Evolutionary conservation across 2,329 filamentous ascomycete genomes (phyloP).

Genomic region (Colletotrichum tropicale): DNA sequence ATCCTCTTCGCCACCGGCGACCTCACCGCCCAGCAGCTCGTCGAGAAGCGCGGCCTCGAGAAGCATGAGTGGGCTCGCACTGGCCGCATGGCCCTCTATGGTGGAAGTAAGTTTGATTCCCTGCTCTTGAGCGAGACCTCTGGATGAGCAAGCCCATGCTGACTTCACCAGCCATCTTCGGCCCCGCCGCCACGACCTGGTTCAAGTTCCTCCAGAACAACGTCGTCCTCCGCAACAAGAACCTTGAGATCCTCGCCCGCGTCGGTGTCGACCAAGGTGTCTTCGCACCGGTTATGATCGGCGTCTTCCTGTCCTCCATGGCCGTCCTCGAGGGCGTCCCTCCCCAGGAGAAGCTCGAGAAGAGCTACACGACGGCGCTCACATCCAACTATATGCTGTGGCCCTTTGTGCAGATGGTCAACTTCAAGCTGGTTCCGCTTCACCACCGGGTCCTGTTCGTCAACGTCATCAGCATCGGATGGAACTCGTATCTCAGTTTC

Average conservation of each 20-base stretch:
- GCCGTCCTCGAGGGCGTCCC: slow-evolving; percentile 75
- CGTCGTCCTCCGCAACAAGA: slow-evolving; percentile 67
- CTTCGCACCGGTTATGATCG: slow-evolving; percentile 85
- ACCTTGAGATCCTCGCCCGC: slow-evolving; percentile 77
- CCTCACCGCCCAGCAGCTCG: slow-evolving; percentile 85
- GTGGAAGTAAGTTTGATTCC: slow-evolving; percentile 64
- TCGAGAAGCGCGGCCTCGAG: slow-evolving; percentile 79
- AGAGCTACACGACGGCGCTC: slow-evolving; percentile 74
- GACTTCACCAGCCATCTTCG: slow-evolving; percentile 70
- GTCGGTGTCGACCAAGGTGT: slow-evolving; percentile 81
- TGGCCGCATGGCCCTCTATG: slow-evolving; percentile 80
- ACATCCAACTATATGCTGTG: slow-evolving; percentile 87
- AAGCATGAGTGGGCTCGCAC: slow-evolving; percentile 79
- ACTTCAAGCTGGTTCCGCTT: slow-evolving; percentile 87
- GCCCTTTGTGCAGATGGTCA: slow-evolving; percentile 83
- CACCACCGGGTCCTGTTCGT: slow-evolving; percentile 86
- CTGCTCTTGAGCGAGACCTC: neutral
- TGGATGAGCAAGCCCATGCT: neutral
- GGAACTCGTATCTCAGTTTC: slow-evolving; percentile 70
- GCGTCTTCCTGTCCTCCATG: slow-evolving; percentile 83
- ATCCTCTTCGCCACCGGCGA: slow-evolving; percentile 94
- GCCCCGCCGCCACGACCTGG: slow-evolving; percentile 87
- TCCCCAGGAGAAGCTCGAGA: slow-evolving; percentile 69
- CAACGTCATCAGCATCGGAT: slow-evolving; percentile 76
- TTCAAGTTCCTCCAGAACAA: slow-evolving; percentile 78